Evolutionary conservation across 305 asterid genomes (phyloP), one percentile per base, ranked within the genome.

Genomic region (Plantago coronopus): DNA sequence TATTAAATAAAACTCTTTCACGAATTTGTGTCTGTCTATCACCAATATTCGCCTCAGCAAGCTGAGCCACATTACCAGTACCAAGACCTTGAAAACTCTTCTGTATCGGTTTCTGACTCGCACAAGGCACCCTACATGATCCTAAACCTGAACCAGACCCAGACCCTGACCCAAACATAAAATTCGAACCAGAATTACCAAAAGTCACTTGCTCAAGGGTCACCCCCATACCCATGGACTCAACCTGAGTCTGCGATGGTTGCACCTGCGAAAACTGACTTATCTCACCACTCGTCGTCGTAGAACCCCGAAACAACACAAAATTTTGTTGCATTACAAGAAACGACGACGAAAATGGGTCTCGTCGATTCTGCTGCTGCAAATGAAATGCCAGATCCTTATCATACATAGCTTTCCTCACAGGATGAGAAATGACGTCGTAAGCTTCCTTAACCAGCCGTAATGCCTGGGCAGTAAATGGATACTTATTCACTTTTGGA

Each of bases 381-480:
- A 45, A 20, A 48, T 38, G 58, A 20, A 71, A 61, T 12, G 66
- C 70, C 14, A 83, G 61, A 46, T 83, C 83, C 38, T 65, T 76
- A 67, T 89, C 95, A 50, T 84, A 87, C 43, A 64, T 6, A 5
- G 75, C 57, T 68, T 79, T 89, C 38, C 72, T 71, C 18, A 74
- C 43, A 40, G 89, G 81, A 53, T 84, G 69, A 1, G 89, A 81
- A 10, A 89, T 81, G 2, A 81, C 78, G 18, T 79, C 62, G 81
- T 81, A 89, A 1, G 97, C 95, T 7, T 78, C 84, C 22, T 64
- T 16, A 21, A 84, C 81, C 14, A 81, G 74, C 22, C 73, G 72
- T 48, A 84, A 76, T 44, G 97, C 95, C 53, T 77, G 83, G 17
- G 80, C 94, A 22, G 95, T 72, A 46, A 75, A 82, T 7, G 94